Percentiles rank a stretch among this genome's conserved stretches.
These are phyloP conservation scores for Alternaria viburni DNA, from an alignment of 2,329 filamentous ascomycete species.

Conservation along the genomic window DNA sequence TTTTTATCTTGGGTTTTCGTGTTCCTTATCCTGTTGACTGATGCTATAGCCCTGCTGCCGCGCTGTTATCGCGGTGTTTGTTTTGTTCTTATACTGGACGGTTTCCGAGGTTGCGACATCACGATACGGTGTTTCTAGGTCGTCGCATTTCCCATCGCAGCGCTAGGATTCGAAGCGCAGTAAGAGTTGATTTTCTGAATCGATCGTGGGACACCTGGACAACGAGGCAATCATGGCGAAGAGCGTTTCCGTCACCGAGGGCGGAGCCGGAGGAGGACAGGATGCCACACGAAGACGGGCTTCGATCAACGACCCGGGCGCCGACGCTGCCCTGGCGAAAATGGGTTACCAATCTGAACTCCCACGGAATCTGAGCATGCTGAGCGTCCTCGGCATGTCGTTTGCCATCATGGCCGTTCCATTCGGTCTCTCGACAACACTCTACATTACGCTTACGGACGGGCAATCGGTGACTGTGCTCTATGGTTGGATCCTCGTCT, in stretches of 20 bases:
- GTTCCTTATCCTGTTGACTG: background rate
- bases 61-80: background rate
- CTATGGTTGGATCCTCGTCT: slow-evolving; percentile 73
- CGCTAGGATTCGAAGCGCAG: background rate
- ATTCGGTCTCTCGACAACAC: slow-evolving; percentile 70
- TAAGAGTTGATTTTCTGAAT: slow-evolving; percentile 4
- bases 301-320: slow-evolving; percentile 49
- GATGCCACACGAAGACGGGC: slow-evolving; percentile 17
- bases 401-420: slow-evolving; percentile 79
- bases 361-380: slow-evolving; percentile 70
- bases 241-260: slow-evolving; percentile 25
- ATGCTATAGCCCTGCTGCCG: background rate
- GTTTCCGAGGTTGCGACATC: background rate
- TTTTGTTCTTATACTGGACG: background rate
- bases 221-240: slow-evolving; percentile 19
- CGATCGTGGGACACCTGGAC: background rate
- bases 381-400: slow-evolving; percentile 71
- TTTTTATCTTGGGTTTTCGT: slow-evolving; percentile 1
- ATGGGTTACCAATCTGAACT: slow-evolving; percentile 74
- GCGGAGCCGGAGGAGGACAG: slow-evolving; percentile 11
- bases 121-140: background rate
- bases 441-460: slow-evolving; percentile 71
- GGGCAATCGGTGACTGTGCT: slow-evolving; percentile 72
- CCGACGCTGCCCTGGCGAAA: slow-evolving; percentile 66
- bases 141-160: background rate